phyloP scores from a whole-genome alignment of 1,284 basidiomycete species.

The Irpex lacteus region DNA sequence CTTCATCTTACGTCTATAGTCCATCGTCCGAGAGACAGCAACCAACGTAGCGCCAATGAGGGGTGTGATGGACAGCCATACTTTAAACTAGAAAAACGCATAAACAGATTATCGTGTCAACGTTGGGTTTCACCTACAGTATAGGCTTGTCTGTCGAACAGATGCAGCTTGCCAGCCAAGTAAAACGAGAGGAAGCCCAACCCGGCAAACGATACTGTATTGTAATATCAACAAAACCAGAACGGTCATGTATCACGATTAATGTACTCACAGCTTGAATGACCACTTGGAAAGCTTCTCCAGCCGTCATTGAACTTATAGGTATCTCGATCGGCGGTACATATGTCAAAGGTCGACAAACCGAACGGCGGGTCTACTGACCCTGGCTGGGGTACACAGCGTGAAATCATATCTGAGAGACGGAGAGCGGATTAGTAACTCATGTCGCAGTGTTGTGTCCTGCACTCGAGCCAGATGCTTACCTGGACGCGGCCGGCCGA shows the following conservation, averaged over 20 bases:
- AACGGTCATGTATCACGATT: neutral
- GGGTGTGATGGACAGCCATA: conserved; percentile 81
- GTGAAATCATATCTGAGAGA: conserved; percentile 67
- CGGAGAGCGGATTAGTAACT: neutral
- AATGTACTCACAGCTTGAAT: conserved; percentile 74
- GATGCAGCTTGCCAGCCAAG: conserved; percentile 87
- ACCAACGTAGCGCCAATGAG: conserved; percentile 81
- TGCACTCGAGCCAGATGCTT: neutral
- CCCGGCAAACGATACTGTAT: conserved; percentile 85
- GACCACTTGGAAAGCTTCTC: conserved; percentile 92
- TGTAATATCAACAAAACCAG: neutral
- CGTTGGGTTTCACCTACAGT: conserved; percentile 44
- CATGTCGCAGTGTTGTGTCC: too few relatives aligned
- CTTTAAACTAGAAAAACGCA: conserved; percentile 57
- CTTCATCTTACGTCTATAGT: conserved; percentile 70
- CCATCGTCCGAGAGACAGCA: conserved; percentile 90
- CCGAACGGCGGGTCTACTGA: conserved; percentile 72
- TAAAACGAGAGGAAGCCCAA: conserved; percentile 90
- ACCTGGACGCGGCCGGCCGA: conserved; percentile 87
- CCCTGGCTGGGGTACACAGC: conserved; percentile 75
- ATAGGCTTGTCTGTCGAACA: conserved; percentile 83
- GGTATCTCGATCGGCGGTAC: conserved; percentile 62
- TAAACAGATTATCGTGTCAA: neutral
- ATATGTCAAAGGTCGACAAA: conserved; percentile 74
- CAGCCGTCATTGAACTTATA: conserved; percentile 79